Conservation (phyloP, 1,139 yeast genomes). For the Pichia sp. region DNA sequence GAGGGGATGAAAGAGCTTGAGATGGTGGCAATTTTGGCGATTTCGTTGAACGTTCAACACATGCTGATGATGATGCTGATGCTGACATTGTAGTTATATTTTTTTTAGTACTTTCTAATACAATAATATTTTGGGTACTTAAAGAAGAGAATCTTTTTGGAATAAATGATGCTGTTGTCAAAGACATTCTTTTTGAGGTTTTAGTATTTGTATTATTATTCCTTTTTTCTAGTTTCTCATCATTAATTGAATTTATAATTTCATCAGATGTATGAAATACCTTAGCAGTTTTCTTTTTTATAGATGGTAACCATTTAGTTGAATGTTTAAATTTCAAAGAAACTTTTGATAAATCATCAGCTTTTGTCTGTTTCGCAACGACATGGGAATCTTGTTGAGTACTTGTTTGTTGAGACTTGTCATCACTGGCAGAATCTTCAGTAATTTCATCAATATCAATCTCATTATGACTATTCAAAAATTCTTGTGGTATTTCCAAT, state of each 20-base stretch:
- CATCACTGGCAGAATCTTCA: neutral
- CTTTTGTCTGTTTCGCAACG: neutral
- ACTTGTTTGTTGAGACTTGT: too few species aligned
- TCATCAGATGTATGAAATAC: neutral
- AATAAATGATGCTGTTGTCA: conserved; percentile 8
- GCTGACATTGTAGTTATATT: neutral
- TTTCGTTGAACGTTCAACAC: too few species aligned
- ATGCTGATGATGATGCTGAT: neutral
- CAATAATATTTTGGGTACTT: too few species aligned
- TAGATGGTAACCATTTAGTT: conserved; percentile 10
- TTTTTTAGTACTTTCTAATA: too few species aligned
- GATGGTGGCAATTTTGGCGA: neutral
- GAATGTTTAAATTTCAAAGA: conserved; percentile 6
- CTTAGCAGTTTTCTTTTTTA: neutral
- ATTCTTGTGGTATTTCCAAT: neutral
- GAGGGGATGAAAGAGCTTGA: neutral
- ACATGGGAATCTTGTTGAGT: neutral
- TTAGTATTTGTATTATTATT: neutral
- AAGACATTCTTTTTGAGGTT: conserved; percentile 13
- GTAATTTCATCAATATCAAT: neutral
- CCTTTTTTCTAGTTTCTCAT: too few species aligned
- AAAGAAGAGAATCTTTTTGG: conserved; percentile 16
- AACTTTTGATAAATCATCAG: neutral
- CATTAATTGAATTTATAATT: too few species aligned
- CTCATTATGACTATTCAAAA: neutral